These are phyloP conservation scores for Cnidoscolus chayamansa DNA, from an alignment of 441 rosid genomes.

Conservation along the genomic window DNA sequence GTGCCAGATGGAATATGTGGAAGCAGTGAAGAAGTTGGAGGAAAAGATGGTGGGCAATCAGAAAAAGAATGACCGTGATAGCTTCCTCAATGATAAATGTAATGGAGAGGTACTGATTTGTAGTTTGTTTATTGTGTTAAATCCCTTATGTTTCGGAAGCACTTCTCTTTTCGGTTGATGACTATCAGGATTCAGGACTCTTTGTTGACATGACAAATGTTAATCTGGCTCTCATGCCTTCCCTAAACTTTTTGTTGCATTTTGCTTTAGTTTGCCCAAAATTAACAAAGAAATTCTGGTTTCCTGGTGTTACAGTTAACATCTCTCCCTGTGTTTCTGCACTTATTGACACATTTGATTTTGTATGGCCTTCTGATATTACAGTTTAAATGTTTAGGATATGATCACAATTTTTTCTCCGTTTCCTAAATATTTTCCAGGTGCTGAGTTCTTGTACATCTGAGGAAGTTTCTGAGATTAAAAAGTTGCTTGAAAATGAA, in stretches of 20 bases:
- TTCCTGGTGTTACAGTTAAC: constrained; percentile 5
- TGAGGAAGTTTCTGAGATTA: constrained; percentile 57
- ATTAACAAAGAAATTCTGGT: background rate
- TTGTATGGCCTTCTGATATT: too few species aligned
- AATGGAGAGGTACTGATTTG: constrained; percentile 54
- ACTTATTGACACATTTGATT: too few species aligned
- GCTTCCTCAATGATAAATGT: constrained; percentile 35
- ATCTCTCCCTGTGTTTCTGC: constrained; percentile 5
- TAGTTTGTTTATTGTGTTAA: constrained; percentile 2
- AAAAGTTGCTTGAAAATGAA: constrained; percentile 72
- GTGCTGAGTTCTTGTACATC: constrained; percentile 39
- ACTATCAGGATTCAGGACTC: background rate
- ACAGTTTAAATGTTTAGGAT: too few species aligned
- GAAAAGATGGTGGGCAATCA: constrained; percentile 73
- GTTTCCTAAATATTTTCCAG: constrained; percentile 30
- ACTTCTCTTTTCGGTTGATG: background rate
- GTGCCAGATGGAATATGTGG: constrained; percentile 96
- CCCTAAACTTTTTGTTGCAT: constrained; percentile 1
- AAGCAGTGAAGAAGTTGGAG: constrained; percentile 89
- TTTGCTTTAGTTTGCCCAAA: background rate
- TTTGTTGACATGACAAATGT: background rate
- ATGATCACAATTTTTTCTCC: constrained; percentile 3
- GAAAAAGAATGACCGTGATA: constrained; percentile 53
- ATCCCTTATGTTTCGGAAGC: constrained; percentile 4
- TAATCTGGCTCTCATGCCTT: background rate